Conservation (phyloP, 345 rosid genomes). For the Murraya paniculata region DNA sequence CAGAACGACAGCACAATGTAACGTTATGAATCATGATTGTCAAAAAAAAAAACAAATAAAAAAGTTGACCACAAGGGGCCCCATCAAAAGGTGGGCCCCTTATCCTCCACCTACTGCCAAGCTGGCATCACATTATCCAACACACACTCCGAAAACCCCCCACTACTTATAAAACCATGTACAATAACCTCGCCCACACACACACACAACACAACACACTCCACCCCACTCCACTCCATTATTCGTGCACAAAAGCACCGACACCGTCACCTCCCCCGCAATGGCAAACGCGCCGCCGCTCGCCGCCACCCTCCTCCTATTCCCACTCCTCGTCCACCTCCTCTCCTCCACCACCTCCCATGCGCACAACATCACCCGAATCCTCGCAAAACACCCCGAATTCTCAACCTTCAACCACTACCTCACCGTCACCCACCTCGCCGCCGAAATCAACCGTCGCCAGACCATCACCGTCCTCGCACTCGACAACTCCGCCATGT, state of each 20-base stretch:
- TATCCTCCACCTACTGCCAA: conserved; percentile 20
- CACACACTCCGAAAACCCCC: conserved; percentile 1
- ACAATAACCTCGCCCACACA: not conserved
- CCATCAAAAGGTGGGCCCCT: conserved; percentile 28
- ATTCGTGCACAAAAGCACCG: not conserved
- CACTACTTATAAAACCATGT: conserved; percentile 5
- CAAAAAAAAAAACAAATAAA: no score
- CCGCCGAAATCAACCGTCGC: conserved; percentile 77
- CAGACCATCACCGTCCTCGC: conserved; percentile 85
- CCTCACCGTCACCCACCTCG: conserved; percentile 81
- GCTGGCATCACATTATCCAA: conserved; percentile 36
- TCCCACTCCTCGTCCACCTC: conserved; percentile 23
- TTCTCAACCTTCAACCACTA: conserved; percentile 97
- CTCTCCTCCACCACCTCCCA: conserved; percentile 24
- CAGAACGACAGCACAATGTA: not conserved
- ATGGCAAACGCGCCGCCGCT: conserved; percentile 26
- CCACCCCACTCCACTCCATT: not conserved
- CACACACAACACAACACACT: no score
- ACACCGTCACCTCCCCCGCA: conserved; percentile 2
- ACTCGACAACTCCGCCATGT: conserved; percentile 84
- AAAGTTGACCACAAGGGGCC: conserved; percentile 11
- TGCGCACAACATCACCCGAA: conserved; percentile 79
- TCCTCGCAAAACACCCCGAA: conserved; percentile 69
- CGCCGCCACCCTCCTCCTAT: conserved; percentile 24
- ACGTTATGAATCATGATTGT: not conserved